Evolutionary conservation across 2,329 filamentous ascomycete species (phyloP), one percentile per base, ranked within the genome.

Genomic region (Sporothrix inflata): DNA sequence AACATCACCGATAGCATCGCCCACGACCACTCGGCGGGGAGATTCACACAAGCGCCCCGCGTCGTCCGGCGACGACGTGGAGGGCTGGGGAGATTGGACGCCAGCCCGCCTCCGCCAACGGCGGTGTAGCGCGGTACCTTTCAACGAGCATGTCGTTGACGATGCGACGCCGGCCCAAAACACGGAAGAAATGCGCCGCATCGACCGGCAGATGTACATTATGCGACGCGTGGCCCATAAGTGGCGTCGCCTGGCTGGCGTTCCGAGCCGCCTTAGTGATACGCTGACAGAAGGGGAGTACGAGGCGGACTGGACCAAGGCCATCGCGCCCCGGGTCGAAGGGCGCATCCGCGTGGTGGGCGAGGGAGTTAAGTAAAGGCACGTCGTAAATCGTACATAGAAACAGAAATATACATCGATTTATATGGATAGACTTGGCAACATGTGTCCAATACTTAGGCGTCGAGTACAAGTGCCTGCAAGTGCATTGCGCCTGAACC

Each of bases 271-370:
- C 67, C 78, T 83, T 12, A 86, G 83, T 53, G 86, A 88, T 73
- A 85, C 87, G 19, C 85, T 92, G 73, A 84, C 86, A 72, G 84
- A 89, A 68, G 86, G 83, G 0, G 89, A 90, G 73, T 84, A 84
- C 60, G 86, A 89, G 68, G 89, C 91, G 42, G 86, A 91, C 75
- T 97, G 94, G 93, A 95, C 93, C 9, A 89, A 88, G 74, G 91
- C 92, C 1, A 94, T 97, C 79, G 89, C 91, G 71, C 94, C 94
- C 0, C 86, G 87, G 72, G 74, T 95, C 9, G 94, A 97, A 79
- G 93, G 93, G 0, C 87, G 94, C 65, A 97, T 97, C 55, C 80
- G 79, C 42, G 86, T 85, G 79, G 78, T 86, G 2, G 75, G 72
- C 1, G 8, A 69, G 7, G 9, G 11, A n/a, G 9, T 6, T 4